Base-by-base conservation (phyloP, 1,284 basidiomycete genomes). In the Apiotrichum gracile region DNA sequence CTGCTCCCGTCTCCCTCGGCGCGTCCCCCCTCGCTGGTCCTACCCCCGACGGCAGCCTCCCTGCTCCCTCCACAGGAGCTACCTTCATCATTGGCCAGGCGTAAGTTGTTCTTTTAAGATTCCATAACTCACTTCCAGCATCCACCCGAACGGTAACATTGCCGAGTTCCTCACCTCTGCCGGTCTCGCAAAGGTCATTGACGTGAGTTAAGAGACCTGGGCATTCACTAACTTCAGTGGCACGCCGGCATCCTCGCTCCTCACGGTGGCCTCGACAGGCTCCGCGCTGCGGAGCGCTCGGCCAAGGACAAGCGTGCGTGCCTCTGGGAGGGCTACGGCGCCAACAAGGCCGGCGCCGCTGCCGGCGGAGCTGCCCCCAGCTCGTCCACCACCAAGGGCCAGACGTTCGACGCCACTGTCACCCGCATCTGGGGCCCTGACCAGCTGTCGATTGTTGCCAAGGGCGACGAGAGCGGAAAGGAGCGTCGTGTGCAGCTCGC, bases 61-160 rank as follows among this genome's bases (percentile, higher is more conserved):
- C 70, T 21, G 69, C 72, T 1, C 66, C 69, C 9, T 56, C 64
- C 2, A 63, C 84, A 6, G 80, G 89, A 17, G 85, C 88, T 26
- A 85, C 84, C 58, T 83, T 91, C 61, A 88, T 94, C 75, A 96
- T 98, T 68, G 94, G 93, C 60, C 85, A 83, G 56, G 88, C 90
- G 65, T 71, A 49, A 64, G 70, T 64, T 29, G 2, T 16, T 13
- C 21, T 39, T 3, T 44, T 8, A 2, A 7, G n/a, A 4, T 31
- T 4, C n/a, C 31, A 38, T n/a, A n/a, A 35, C 25, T 54, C 14
- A 53, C 34, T 5, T n/a, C 2, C 48, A 60, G 90, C 13, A 77
- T 91, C 27, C 94, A 97, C 68, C 91, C 93, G 14, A 88, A 86
- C 26, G 93, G 94, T 19, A 94, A 97, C 74, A 88, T 98, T 47